Evolutionary conservation across 768 basidiomycete species (phyloP).

Genomic region (Pisolithus albus): DNA sequence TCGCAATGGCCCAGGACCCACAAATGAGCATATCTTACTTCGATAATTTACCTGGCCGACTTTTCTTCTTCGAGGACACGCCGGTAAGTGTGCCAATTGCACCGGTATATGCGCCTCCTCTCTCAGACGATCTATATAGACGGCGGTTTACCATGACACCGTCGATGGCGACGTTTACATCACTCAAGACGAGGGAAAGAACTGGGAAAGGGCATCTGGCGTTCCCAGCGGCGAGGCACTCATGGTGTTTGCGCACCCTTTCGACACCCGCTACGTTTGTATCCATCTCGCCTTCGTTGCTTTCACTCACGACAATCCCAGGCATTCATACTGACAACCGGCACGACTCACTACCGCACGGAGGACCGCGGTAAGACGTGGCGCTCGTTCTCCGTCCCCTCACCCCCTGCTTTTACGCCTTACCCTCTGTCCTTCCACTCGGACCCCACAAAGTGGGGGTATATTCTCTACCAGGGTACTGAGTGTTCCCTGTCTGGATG

Average conservation of each 20-base stretch:
- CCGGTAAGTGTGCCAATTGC: conserved; percentile 46
- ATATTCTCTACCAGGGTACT: conserved; percentile 76
- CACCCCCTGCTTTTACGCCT: conserved; percentile 35
- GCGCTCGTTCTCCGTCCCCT: conserved; percentile 72
- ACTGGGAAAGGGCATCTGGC: conserved; percentile 44
- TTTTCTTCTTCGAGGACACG: conserved; percentile 94
- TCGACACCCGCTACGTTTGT: conserved; percentile 67
- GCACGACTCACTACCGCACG: conserved; percentile 79
- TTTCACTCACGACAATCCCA: conserved; percentile 23
- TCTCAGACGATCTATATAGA: conserved; percentile 28
- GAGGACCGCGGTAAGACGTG: conserved; percentile 84
- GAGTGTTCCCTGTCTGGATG: conserved; percentile 50
- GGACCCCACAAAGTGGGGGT: conserved; percentile 57
- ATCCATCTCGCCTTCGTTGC: conserved; percentile 1
- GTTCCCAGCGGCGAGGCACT: conserved; percentile 52
- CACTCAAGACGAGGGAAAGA: conserved; percentile 83
- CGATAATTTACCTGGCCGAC: conserved; percentile 60
- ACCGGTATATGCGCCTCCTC: background rate
- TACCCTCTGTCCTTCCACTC: conserved; percentile 86
- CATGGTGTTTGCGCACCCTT: conserved; percentile 83
- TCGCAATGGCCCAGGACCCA: conserved; percentile 38
- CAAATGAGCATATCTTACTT: conserved; percentile 48
- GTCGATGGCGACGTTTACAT: conserved; percentile 62
- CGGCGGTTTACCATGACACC: conserved; percentile 78
- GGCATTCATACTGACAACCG: conserved; percentile 82